Base-by-base conservation (phyloP, 192 early-diverging fungal genomes). In the Lunasporangiospora selenospora region DNA sequence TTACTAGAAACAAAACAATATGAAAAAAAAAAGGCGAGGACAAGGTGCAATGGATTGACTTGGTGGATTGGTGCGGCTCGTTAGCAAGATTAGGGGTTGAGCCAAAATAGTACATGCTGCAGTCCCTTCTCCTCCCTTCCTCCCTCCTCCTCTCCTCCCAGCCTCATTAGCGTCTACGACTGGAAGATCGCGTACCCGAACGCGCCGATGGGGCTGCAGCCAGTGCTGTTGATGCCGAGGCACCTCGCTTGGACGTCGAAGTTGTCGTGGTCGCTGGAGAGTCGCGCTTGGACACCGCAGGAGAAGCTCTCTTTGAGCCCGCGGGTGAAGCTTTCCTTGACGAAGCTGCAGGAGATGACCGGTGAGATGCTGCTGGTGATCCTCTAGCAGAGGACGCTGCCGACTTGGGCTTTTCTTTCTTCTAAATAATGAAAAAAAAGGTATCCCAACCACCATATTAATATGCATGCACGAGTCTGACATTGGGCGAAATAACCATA, bases 321-420 rank as follows among this genome's bases (percentile, higher is more conserved):
- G 45, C 45, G 24, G 45, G 45, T 10, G 45, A 47, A 47, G 45
- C 23, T 26, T 47, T 47, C 13, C 21, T 47, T n/a, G n/a, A n/a
- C 21, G 45, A 47, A 1, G 45, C 45, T 21, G 45, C 45, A 27
- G 45, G 45, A 19, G 45, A 47, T 13, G 45, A 21, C 6, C 45
- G 45, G 24, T 26, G n/a, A n/a, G n/a, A n/a, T n/a, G n/a, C n/a
- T n/a, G n/a, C n/a, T n/a, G n/a, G n/a, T n/a, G n/a, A n/a, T n/a
- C n/a, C n/a, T n/a, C n/a, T n/a, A n/a, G n/a, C 29, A 21, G 45
- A 47, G 7, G 45, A 47, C 16, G 45, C 23, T 16, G 45, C 45
- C 1, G 45, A 47, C 12, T 47, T 47, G 24, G 45, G 11, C 54
- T 62, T 62, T 2, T 63, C 60, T 24, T 73, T 73, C 27, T 70